phyloP scores from a whole-genome alignment of 2,329 filamentous ascomycete genomes.

The Blastomyces silverae region DNA sequence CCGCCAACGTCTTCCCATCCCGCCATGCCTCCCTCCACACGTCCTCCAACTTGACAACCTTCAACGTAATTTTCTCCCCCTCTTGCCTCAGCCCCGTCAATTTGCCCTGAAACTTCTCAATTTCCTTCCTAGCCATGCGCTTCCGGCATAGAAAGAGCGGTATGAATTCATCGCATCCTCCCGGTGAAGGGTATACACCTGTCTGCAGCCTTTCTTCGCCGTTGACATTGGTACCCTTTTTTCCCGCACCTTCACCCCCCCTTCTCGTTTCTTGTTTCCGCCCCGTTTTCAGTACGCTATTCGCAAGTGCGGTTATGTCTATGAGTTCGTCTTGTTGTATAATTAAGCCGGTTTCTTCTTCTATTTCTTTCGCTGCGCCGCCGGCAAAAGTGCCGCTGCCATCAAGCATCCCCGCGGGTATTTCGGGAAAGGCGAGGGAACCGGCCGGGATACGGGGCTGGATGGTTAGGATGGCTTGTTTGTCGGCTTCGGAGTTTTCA shows the following conservation, averaged over 20 bases:
- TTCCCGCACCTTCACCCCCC: neutral
- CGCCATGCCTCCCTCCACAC: constrained; percentile 50
- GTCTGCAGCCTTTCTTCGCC: constrained; percentile 42
- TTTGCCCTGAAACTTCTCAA: constrained; percentile 48
- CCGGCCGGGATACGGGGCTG: constrained; percentile 54
- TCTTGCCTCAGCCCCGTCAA: constrained; percentile 50
- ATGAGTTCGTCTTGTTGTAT: constrained; percentile 47
- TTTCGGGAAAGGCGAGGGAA: constrained; percentile 49
- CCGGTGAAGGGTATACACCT: constrained; percentile 49
- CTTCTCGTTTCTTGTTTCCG: constrained; percentile 13
- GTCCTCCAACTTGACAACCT: constrained; percentile 46
- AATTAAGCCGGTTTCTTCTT: constrained; percentile 51
- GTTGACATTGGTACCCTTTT: constrained; percentile 18
- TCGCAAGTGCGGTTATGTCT: constrained; percentile 50
- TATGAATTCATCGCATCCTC: constrained; percentile 55
- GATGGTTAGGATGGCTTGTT: constrained; percentile 49
- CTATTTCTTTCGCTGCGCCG: constrained; percentile 51
- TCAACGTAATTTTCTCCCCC: constrained; percentile 55
- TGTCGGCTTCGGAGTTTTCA: constrained; percentile 30
- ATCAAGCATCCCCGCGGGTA: constrained; percentile 57
- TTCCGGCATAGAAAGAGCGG: constrained; percentile 53
- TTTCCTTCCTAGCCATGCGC: constrained; percentile 42
- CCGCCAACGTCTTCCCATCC: constrained; percentile 52
- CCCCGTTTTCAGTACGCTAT: constrained; percentile 18
- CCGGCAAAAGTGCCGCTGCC: constrained; percentile 49